Conservation (phyloP, 2,329 filamentous ascomycete genomes). For the Diaporthe australafricana region DNA sequence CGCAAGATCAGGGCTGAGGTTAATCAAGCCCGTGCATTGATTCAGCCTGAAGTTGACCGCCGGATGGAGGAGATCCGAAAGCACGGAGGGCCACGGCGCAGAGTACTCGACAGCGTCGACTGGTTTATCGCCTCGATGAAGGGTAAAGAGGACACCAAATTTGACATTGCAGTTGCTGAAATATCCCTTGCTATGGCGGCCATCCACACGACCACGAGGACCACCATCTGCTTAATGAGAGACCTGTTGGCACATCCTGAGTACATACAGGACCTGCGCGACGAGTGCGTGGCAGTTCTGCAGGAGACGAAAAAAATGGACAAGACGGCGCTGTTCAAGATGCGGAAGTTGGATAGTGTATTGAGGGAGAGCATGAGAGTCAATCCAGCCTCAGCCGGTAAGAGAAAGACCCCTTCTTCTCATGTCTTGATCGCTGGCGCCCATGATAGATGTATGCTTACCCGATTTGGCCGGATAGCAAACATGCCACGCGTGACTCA, state of each 20-base stretch:
- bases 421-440: neutral
- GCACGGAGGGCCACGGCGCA: conserved; percentile 1
- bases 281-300: conserved; percentile 9
- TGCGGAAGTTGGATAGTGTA: conserved; percentile 48
- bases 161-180: neutral
- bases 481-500: conserved; percentile 26
- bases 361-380: conserved; percentile 46
- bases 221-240: neutral
- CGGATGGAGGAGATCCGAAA: conserved; percentile 16
- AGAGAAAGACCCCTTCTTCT: conserved; percentile 36
- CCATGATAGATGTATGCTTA: neutral
- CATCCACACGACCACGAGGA: conserved; percentile 19
- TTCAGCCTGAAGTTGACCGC: conserved; percentile 11
- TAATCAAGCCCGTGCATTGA: neutral
- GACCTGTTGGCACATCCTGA: neutral
- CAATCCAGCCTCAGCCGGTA: conserved; percentile 44
- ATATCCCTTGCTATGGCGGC: conserved; percentile 8
- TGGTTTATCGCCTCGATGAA: conserved; percentile 10
- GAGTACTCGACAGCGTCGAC: conserved; percentile 19
- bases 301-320: conserved; percentile 9
- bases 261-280: conserved; percentile 20
- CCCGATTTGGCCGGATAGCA: neutral
- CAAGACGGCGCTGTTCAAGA: conserved; percentile 42
- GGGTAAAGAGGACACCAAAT: neutral
- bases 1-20: conserved; percentile 2